Base-by-base conservation (phyloP, 257 asterid genomes). In the Hygrophila difformis region DNA sequence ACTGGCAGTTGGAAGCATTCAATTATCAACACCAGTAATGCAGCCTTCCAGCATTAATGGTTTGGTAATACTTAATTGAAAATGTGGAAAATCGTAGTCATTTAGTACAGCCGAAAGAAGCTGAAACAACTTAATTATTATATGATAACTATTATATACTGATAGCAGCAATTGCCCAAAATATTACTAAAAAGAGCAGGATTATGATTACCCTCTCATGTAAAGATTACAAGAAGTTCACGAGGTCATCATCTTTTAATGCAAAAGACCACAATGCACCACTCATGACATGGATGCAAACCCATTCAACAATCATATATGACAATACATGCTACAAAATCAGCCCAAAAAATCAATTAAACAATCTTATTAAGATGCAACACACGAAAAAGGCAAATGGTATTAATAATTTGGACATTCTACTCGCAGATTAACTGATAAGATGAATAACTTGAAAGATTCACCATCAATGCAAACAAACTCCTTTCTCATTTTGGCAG, bases 401-500 rank as follows among this genome's bases (percentile, higher is more conserved):
- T 40, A 8, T 26, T 3, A 13, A 6, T 10, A 35, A 14, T 17
- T 35, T 49, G 31, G n/a, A n/a, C n/a, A n/a, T n/a, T n/a, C n/a
- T n/a, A n/a, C n/a, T n/a, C n/a, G n/a, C n/a, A n/a, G n/a, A n/a
- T 21, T 18, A 28, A 36, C 42, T 40, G 56, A 40, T 37, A 20
- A 55, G 51, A 24, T 20, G 33, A 18, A 24, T 19, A 20, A 54
- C 9, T 18, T n/a, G 33, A 10, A 43, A 55, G 16, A 15, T 43
- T 17, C 60, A 26, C 31, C 31, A 33, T 33, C 44, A 21, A 43
- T 34, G 12, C 13, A 35, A 55, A 8, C 8, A 8, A 26, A 26
- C 31, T 26, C 31, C 31, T 26, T 43, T 54, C 43, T 51, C 37
- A 24, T 13, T 47, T 37, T 17, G 18, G 18, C 22, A 53, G 45